A percentile compares a stretch with the other conserved stretches of the same genome.
Evolutionary conservation across 2,329 filamentous ascomycete species (phyloP).

Genomic region (Chrysoporthe puriensis): DNA sequence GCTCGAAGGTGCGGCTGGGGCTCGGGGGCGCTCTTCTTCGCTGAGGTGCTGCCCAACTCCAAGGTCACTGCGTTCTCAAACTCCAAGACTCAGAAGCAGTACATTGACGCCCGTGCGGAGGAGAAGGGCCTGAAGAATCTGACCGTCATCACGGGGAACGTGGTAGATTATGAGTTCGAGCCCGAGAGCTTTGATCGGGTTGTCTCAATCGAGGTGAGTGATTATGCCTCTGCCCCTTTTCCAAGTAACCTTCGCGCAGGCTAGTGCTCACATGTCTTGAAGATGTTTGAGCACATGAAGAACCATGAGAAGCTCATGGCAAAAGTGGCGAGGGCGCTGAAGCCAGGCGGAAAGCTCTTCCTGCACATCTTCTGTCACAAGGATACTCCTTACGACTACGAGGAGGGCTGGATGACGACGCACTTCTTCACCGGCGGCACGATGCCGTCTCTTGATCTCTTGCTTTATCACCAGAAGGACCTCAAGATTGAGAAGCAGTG

Average conservation of each 20-base stretch:
- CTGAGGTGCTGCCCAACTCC: conserved; percentile 64
- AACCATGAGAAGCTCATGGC: conserved; percentile 71
- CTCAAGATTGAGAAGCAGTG: conserved; percentile 64
- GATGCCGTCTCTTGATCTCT: conserved; percentile 69
- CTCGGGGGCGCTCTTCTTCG: conserved; percentile 66
- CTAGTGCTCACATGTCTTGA: neutral
- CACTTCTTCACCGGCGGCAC: conserved; percentile 76
- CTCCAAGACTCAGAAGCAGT: conserved; percentile 68
- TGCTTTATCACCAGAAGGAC: conserved; percentile 69
- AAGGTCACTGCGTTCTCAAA: conserved; percentile 71
- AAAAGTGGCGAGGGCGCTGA: conserved; percentile 63
- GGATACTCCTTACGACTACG: conserved; percentile 70
- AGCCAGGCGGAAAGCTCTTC: conserved; percentile 67
- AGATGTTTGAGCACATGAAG: conserved; percentile 79
- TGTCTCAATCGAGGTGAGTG: conserved; percentile 61
- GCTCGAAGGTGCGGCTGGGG: conserved; percentile 67
- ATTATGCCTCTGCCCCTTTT: conserved; percentile 6
- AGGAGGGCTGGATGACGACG: conserved; percentile 74
- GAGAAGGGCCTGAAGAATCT: conserved; percentile 63
- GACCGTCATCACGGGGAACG: conserved; percentile 67
- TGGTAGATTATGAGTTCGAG: conserved; percentile 68
- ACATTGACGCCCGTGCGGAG: conserved; percentile 64
- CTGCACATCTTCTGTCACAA: conserved; percentile 70
- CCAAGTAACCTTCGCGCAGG: neutral
- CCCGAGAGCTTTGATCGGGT: conserved; percentile 64